phyloP scores from a whole-genome alignment of 805 yeast species.

The Torulaspora franciscae region DNA sequence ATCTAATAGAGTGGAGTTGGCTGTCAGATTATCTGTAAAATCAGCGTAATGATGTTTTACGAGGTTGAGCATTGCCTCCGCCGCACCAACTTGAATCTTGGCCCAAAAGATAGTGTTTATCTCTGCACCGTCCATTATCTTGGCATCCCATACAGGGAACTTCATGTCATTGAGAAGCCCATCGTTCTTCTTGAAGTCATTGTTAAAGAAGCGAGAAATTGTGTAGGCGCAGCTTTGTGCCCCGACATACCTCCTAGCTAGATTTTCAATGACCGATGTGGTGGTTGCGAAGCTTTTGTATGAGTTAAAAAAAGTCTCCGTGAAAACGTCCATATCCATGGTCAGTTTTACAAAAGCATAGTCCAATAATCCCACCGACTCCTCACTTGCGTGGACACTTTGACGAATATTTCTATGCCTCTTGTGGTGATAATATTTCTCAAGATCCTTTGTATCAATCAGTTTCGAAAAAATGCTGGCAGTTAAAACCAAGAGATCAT shows the following conservation, averaged over 20 bases:
- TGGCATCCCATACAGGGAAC: slow-evolving; percentile 59
- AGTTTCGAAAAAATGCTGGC: slow-evolving; percentile 51
- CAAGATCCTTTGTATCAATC: slow-evolving; percentile 43
- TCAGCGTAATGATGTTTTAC: slow-evolving; percentile 69
- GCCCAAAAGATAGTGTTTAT: slow-evolving; percentile 64
- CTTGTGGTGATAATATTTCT: slow-evolving; percentile 36
- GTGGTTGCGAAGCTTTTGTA: slow-evolving; percentile 65
- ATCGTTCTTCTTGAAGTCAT: slow-evolving; percentile 30
- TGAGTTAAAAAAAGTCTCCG: slow-evolving; percentile 64
- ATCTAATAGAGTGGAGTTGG: slow-evolving; percentile 56
- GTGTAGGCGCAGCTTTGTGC: slow-evolving; percentile 59
- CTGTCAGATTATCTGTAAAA: slow-evolving; percentile 61
- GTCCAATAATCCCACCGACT: slow-evolving; percentile 32
- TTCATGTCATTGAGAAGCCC: slow-evolving; percentile 28
- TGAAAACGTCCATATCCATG: slow-evolving; percentile 61
- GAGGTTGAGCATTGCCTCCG: slow-evolving; percentile 69
- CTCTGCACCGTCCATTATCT: slow-evolving; percentile 39
- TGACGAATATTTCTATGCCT: slow-evolving; percentile 13
- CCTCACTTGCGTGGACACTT: slow-evolving; percentile 1
- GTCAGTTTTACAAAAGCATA: slow-evolving; percentile 43
- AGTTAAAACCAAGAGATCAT: slow-evolving; percentile 75
- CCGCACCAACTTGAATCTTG: slow-evolving; percentile 74
- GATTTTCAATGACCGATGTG: slow-evolving; percentile 44
- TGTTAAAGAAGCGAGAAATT: slow-evolving; percentile 37
- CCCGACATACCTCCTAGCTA: slow-evolving; percentile 54